These are phyloP conservation scores for Pseudocercospora cruenta DNA, from an alignment of 2,329 filamentous ascomycete genomes.

Conservation along the genomic window DNA sequence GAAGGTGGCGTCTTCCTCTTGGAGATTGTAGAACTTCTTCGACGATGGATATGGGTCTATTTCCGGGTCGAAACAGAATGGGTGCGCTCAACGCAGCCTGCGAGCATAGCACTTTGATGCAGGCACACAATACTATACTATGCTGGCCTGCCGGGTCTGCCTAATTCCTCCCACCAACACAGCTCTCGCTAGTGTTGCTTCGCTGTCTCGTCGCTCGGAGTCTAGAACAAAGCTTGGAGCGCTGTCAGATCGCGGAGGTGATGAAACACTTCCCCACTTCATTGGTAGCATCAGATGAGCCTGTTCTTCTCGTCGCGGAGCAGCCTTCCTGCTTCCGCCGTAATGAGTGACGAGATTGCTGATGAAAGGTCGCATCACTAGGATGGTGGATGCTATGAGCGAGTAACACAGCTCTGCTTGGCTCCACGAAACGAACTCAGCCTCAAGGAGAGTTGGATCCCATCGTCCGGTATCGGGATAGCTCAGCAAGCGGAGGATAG, in stretches of 20 bases:
- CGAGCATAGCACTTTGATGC: slow-evolving; percentile 19
- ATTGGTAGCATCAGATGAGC: slow-evolving; percentile 1
- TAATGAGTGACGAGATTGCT: slow-evolving; percentile 25
- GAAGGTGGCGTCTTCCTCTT: slow-evolving; percentile 88
- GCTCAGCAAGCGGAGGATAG: slow-evolving; percentile 18
- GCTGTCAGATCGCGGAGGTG: background rate
- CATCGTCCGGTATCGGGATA: slow-evolving; percentile 13
- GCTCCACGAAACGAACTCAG: slow-evolving; percentile 22
- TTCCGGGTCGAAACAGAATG: slow-evolving; percentile 94
- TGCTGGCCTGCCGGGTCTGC: background rate
- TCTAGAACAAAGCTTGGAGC: background rate
- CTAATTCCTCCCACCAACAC: background rate
- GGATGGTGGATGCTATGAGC: slow-evolving; percentile 26
- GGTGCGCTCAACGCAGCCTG: slow-evolving; percentile 41
- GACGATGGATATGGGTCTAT: slow-evolving; percentile 97
- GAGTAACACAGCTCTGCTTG: slow-evolving; percentile 27
- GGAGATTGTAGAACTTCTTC: slow-evolving; percentile 81
- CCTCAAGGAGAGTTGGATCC: slow-evolving; percentile 20
- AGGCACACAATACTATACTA: background rate
- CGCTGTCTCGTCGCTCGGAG: background rate
- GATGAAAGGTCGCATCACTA: slow-evolving; percentile 23
- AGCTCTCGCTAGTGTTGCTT: background rate
- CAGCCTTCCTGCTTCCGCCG: slow-evolving; percentile 1
- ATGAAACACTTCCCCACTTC: background rate
- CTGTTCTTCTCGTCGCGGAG: background rate